Evolutionary conservation across 495 filamentous ascomycete genomes (phyloP), one percentile per base, ranked within the genome.

Genomic region (Poronia punctata): DNA sequence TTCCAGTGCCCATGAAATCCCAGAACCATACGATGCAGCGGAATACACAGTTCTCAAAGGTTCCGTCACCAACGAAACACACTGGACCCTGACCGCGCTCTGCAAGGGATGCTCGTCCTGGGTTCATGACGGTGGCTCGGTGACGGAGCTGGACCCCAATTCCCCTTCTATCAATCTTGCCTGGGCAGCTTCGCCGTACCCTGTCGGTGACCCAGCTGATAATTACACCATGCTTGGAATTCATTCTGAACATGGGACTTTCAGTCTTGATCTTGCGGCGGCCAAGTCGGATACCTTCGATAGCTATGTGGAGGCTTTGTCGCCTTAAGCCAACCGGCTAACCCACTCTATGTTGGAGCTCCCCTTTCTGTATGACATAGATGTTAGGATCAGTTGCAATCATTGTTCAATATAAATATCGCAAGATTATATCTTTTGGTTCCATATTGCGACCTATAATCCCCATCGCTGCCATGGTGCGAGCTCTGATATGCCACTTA

Each of bases 281-380:
- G 58, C 60, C 14, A 56, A 63, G 49, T 58, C 64, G 12, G 55
- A 59, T 23, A 49, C 69, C 39, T 71, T 69, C 40, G 40, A 35
- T 43, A 24, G 8, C 5, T 43, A 43, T 18, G 9, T 43, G 10
- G n/a, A 19, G 17, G 25, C 19, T 15, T 7, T 43, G 7, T 17
- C 10, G 15, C 19, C n/a, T 15, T 43, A 43, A 32, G 11, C 6
- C 0, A 4, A 22, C 18, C 1, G 12, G 12, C 6, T 0, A 4
- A 22, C 18, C 1, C 11, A 12, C n/a, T 18, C 20, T 26, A 18
- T 20, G 28, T 10, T 7, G 21, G 12, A 7, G n/a, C n/a, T n/a
- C n/a, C n/a, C n/a, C n/a, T n/a, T 34, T 10, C 8, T 24, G 12
- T 27, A 15, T 27, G 8, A 24, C 5, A 20, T 40, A 40, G 19